A percentile compares a stretch with the other conserved stretches of the same genome.
Conservation (phyloP, 805 yeast genomes). For the Kuraishia cidri region DNA sequence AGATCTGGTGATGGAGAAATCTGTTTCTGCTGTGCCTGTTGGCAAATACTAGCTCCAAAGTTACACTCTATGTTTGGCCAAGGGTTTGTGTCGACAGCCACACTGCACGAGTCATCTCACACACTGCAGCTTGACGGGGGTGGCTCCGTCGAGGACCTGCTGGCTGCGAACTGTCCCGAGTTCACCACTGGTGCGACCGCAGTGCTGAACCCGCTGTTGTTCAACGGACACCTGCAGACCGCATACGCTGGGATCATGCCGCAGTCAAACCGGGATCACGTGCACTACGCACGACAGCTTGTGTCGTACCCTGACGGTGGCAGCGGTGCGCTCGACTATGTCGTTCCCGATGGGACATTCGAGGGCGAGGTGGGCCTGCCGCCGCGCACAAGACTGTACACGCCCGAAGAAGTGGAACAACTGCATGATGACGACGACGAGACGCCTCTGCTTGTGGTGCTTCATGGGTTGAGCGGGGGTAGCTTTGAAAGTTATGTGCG, state of each 20-base stretch:
- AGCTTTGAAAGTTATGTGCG: slow-evolving; percentile 75
- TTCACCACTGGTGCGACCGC: slow-evolving; percentile 38
- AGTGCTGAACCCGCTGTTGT: slow-evolving; percentile 52
- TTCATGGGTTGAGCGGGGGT: slow-evolving; percentile 83
- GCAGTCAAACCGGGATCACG: slow-evolving; percentile 38
- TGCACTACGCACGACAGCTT: slow-evolving; percentile 70
- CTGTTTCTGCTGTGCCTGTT: no score
- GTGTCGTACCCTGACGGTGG: slow-evolving; percentile 58
- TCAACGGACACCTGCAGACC: slow-evolving; percentile 75
- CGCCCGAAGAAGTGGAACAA: slow-evolving; percentile 31
- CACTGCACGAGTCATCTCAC: not conserved
- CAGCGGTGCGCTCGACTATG: slow-evolving; percentile 68
- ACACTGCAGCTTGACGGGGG: no score
- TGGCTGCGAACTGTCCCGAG: no score
- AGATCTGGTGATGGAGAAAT: no score
- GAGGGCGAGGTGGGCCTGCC: slow-evolving; percentile 21
- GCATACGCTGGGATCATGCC: slow-evolving; percentile 51
- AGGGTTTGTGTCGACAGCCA: slow-evolving; percentile 5
- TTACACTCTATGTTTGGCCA: slow-evolving; percentile 6
- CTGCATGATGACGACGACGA: slow-evolving; percentile 18
- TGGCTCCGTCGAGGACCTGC: no score
- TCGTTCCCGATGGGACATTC: slow-evolving; percentile 27
- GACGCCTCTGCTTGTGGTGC: slow-evolving; percentile 50
- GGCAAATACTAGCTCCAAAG: no score
- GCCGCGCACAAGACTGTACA: slow-evolving; percentile 42